These are phyloP conservation scores for Geotrichum carabidarum DNA, from an alignment of 1,139 yeast species.

Conservation along the genomic window DNA sequence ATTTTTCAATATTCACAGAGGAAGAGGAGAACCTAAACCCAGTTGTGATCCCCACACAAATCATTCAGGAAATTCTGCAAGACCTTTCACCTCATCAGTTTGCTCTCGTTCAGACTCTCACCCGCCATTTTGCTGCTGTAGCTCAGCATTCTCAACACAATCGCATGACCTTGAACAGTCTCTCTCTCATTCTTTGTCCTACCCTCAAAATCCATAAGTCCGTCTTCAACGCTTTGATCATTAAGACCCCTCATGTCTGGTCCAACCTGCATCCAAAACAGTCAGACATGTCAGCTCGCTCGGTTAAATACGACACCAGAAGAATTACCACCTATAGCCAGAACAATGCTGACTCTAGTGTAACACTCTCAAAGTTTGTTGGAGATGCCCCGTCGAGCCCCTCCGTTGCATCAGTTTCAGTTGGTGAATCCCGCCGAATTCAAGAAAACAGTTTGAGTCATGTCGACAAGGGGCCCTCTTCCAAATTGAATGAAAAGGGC, in stretches of 20 bases:
- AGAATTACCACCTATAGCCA: slow-evolving; percentile 1
- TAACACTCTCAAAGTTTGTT: not conserved
- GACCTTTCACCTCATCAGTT: slow-evolving; percentile 28
- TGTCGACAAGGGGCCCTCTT: not conserved
- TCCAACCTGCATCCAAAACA: slow-evolving; percentile 22
- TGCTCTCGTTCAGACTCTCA: slow-evolving; percentile 29
- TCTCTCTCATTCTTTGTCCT: slow-evolving; percentile 35
- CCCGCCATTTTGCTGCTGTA: slow-evolving; percentile 30
- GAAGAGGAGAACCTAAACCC: slow-evolving; percentile 23
- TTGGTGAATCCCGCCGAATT: not conserved
- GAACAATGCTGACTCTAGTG: not conserved
- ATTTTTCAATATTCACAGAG: slow-evolving; percentile 16
- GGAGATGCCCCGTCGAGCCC: not conserved
- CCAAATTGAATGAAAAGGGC: not conserved
- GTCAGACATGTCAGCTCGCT: not conserved
- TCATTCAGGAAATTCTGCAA: slow-evolving; percentile 27
- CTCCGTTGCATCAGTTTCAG: slow-evolving; percentile 1
- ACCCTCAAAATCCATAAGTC: slow-evolving; percentile 31
- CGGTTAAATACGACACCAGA: slow-evolving; percentile 7
- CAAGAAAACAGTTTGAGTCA: not conserved
- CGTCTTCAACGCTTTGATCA: slow-evolving; percentile 26
- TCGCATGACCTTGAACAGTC: slow-evolving; percentile 33
- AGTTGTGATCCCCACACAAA: slow-evolving; percentile 22
- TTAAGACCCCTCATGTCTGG: slow-evolving; percentile 26
- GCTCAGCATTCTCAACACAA: slow-evolving; percentile 24